Conservation (phyloP, 371 early-diverging fungal species). For the Rhizopus microsporus region DNA sequence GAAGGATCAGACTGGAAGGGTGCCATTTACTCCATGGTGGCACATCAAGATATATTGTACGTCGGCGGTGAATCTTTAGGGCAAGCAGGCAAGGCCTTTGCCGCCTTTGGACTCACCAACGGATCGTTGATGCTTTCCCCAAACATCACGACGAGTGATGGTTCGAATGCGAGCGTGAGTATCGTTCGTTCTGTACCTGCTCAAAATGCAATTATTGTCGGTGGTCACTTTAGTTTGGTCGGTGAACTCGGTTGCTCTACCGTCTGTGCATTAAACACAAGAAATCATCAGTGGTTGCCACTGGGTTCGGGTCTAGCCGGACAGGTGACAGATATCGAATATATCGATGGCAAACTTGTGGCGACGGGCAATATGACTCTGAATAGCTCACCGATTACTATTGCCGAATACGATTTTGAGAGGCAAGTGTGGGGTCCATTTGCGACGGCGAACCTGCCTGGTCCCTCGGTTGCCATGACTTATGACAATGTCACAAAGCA, state of each 20-base stretch:
- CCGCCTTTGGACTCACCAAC: slow-evolving; percentile 30
- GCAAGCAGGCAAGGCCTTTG: slow-evolving; percentile 26
- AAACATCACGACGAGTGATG: slow-evolving; percentile 32
- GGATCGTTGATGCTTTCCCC: slow-evolving; percentile 18
- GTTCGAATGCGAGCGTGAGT: slow-evolving; percentile 40
- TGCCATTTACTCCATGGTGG: slow-evolving; percentile 30
- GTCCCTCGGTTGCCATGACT: slow-evolving; percentile 36
- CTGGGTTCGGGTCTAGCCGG: slow-evolving; percentile 44
- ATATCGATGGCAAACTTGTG: slow-evolving; percentile 48
- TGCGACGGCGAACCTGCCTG: slow-evolving; percentile 40
- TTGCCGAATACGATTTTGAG: slow-evolving; percentile 54
- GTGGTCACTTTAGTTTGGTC: slow-evolving; percentile 59
- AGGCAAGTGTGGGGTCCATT: slow-evolving; percentile 46
- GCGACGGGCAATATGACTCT: slow-evolving; percentile 56
- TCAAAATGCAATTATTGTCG: slow-evolving; percentile 40
- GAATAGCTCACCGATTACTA: slow-evolving; percentile 35
- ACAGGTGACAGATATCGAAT: slow-evolving; percentile 51
- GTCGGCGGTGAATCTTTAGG: slow-evolving; percentile 52
- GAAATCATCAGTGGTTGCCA: slow-evolving; percentile 41
- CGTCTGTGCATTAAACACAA: slow-evolving; percentile 44
- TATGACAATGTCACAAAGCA: slow-evolving; percentile 37
- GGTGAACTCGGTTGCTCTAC: slow-evolving; percentile 46
- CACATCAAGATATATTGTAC: slow-evolving; percentile 43
- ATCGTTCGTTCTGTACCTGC: slow-evolving; percentile 37
- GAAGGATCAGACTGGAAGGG: slow-evolving; percentile 43